Evolutionary conservation across 2,329 filamentous ascomycete genomes (phyloP).

Genomic region (Calonectria honghensis): DNA sequence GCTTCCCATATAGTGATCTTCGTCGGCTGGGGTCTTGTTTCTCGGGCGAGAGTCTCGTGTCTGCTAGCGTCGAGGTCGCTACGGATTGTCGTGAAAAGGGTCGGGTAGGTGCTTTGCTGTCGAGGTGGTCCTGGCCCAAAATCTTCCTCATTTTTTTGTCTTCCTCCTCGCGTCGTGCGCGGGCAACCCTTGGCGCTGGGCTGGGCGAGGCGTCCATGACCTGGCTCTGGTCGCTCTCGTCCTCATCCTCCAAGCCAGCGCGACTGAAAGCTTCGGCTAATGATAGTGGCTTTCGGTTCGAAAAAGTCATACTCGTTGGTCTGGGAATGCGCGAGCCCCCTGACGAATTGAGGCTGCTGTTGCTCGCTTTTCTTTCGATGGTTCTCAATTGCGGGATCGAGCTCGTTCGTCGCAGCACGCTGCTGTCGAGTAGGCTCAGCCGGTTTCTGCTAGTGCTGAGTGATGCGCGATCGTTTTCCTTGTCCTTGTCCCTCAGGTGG

Average conservation of each 20-base stretch:
- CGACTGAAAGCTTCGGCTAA: conserved; percentile 65
- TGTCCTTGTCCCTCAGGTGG: conserved; percentile 46
- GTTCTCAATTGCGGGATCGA: conserved; percentile 37
- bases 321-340: conserved; percentile 61
- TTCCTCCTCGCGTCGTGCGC: conserved; percentile 58
- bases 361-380: conserved; percentile 53
- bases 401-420: conserved; percentile 48
- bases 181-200: conserved; percentile 69
- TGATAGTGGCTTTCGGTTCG: conserved; percentile 60
- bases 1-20: conserved; percentile 51
- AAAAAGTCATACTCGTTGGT: conserved; percentile 53
- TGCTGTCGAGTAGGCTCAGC: conserved; percentile 37
- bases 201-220: conserved; percentile 69
- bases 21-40: conserved; percentile 49
- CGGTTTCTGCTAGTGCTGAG: conserved; percentile 41
- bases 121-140: conserved; percentile 57
- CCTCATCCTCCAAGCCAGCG: conserved; percentile 57
- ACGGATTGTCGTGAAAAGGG: conserved; percentile 51
- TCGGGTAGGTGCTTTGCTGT: conserved; percentile 54
- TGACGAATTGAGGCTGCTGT: conserved; percentile 51
- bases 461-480: conserved; percentile 47
- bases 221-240: conserved; percentile 52
- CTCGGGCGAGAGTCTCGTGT: conserved; percentile 44
- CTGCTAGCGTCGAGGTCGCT: conserved; percentile 47
- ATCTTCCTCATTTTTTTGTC: conserved; percentile 57